Base-by-base conservation (phyloP, 139 green algal genomes). In the Coelastrella sp. region DNA sequence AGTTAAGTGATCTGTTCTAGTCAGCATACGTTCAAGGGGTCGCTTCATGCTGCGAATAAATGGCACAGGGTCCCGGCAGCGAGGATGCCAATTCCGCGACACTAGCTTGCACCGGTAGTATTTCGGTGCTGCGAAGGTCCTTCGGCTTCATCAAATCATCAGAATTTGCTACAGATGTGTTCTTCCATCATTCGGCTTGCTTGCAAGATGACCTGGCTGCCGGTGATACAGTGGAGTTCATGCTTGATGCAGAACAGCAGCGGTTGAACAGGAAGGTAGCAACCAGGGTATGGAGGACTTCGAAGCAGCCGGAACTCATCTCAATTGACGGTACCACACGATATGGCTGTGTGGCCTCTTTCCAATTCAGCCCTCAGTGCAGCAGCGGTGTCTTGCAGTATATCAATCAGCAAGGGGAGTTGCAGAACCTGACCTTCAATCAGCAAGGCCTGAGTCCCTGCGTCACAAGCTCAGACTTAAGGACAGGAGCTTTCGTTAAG, bases 371-470 rank as follows among this genome's bases (percentile, higher is more conserved):
- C 19, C 17, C 4, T 4, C 30, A 34, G 48, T 15, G 23, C 15
- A 6, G 45, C 48, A 67, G 45, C 32, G 72, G 72, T 15, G 27
- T 66, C 7, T 48, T 80, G 17, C 45, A 48, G 2, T 80, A 34
- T 21, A 80, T 80, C 15, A 17, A 64, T 25, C 45, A 67, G 72
- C 72, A 80, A 11, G 30, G n/a, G 30, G 15, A 17, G 15, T 34
- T 82, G 53, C 75, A 72, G 75, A 51, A 82, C 35, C 75, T 82
- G 30, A 82, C 75, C 8, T 82, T 82, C 23, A 51, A 15, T 2
- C 13, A 19, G 3, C 7, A 38, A 30, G 75, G 71, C 17, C 25
- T 82, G 19, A 62, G 25, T 13, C 3, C 40, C 59, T 25, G 25
- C 34, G 7, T 38, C 23, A 35, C 69, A 38, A 8, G 5, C 45